phyloP scores from a whole-genome alignment of 371 early-diverging fungal genomes.

The Dichotomocladium elegans region DNA sequence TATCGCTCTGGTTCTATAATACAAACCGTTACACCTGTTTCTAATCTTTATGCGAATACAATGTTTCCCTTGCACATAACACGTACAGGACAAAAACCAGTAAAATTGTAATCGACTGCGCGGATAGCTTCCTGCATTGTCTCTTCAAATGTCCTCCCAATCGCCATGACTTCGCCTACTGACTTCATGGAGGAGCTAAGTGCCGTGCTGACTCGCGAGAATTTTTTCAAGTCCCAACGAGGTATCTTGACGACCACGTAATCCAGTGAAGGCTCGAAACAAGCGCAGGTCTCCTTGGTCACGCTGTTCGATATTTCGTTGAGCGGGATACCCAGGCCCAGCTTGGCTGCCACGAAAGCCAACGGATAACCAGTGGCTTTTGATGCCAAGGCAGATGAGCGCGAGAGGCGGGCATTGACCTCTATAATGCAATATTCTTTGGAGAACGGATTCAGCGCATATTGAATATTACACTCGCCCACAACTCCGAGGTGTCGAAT shows the following conservation, averaged over 20 bases:
- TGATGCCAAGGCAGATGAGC: conserved; percentile 91
- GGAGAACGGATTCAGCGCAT: conserved; percentile 88
- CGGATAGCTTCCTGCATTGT: conserved; percentile 95
- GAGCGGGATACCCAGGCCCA: conserved; percentile 86
- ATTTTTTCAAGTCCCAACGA: conserved; percentile 95
- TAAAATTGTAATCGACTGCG: conserved; percentile 83
- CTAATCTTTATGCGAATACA: too few species aligned
- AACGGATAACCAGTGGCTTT: conserved; percentile 99
- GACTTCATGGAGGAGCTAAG: conserved; percentile 91
- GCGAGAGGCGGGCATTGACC: conserved; percentile 92
- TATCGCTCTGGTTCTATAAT: conserved; percentile 42
- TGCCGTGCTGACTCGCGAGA: conserved; percentile 83
- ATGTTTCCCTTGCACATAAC: too few species aligned
- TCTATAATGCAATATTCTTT: conserved; percentile 95
- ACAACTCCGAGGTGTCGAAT: conserved; percentile 89
- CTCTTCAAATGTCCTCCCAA: conserved; percentile 95
- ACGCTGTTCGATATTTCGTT: conserved; percentile 88
- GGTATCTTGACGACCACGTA: conserved; percentile 95
- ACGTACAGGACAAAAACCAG: conserved; percentile 70
- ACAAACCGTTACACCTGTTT: neutral
- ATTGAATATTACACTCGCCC: conserved; percentile 97
- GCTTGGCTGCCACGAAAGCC: conserved; percentile 96
- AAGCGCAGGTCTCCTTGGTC: conserved; percentile 90
- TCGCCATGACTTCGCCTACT: conserved; percentile 96
- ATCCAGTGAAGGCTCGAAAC: conserved; percentile 94